Base-by-base conservation (phyloP, 2,329 filamentous ascomycete genomes). In the Fusarium foetens region DNA sequence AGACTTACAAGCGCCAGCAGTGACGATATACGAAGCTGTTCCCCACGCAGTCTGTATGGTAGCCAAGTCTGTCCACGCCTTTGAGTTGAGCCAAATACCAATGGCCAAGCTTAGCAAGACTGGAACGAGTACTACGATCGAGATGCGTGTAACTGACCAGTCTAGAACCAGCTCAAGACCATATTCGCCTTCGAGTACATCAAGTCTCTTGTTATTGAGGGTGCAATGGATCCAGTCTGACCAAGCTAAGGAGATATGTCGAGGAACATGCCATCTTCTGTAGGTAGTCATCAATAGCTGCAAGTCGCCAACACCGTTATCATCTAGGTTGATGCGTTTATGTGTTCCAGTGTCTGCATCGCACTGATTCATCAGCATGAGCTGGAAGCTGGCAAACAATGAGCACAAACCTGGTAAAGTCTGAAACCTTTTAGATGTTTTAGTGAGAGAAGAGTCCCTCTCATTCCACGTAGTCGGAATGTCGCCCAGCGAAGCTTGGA, bases 281-380 rank as follows among this genome's bases (percentile, higher is more conserved):
- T 35, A 62, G 1, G 41, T 6, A 4, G 3, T 33, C 41, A 35
- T 13, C 0, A 48, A 13, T 1, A 58, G 35, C 19, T 59, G 41
- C 4, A 39, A 23, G 8, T 58, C 52, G 0, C 13, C n/a, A 7
- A 33, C 0, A 0, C 59, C 41, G 5, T 58, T 46, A 2, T 13
- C 16, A 23, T 58, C 35, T 0, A 58, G 14, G 5, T 1, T 29
- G 0, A 62, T 0, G 1, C 3, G 52, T 3, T 10, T 38, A 27
- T 57, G 49, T 0, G 3, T 23, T 2, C 58, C 49, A 1, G 33
- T 62, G 0, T 46, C 12, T 1, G 0, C 10, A 1, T 58, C 27
- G 11, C 41, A 62, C 41, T 62, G 2, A 0, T 1, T 8, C 1
- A 21, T 57, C 7, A 54, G 23, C 8, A 27, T 38, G 9, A 11